Evolutionary conservation across 306 rosid genomes (phyloP), one percentile per base, ranked within the genome.

Genomic region (Vigna mungo): DNA sequence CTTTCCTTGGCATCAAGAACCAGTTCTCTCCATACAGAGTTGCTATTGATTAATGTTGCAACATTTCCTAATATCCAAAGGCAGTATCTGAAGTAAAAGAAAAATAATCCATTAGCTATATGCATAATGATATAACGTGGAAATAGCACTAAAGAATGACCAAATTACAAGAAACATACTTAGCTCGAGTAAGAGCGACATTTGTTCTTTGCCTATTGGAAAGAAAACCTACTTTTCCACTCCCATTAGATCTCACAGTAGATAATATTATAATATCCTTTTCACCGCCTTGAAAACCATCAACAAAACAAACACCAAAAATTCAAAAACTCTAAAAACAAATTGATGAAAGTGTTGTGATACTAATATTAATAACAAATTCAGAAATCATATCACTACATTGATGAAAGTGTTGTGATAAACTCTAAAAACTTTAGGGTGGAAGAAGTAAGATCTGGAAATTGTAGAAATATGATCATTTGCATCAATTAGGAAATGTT

Each of bases 211-310:
- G 89, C 12, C 47, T 52, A 27, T 80, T 84, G 0, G 88, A 85
- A 71, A 89, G 86, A 72, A 87, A 89, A 25, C 96, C 91, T 4
- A 91, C 76, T n/a, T 71, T 70, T 36, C 89, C 91, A 15, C 37
- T 63, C 7, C 12, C 72, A 59, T 87, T 86, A 1, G 80, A 68
- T 66, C 88, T 84, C 11, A 85, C 91, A 7, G 90, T 82, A 5
- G 86, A 87, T 9, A 68, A 71, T 34, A 80, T 64, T 6, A 88
- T 90, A 9, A 90, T 85, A 62, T 90, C 96, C 54, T 90, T 86
- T 37, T 90, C 93, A 6, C 91, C 90, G 0, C 93, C 93, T 88
- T 90, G 96, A 81, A 90, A 88, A 1, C 91, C 93, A 71, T 88
- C 96, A 8, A 90, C 80, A 6, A 90, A 80, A 9, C 89, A 90